Evolutionary conservation across 169 alveolate genomes (phyloP).

Genomic region (Babesia bovis): DNA sequence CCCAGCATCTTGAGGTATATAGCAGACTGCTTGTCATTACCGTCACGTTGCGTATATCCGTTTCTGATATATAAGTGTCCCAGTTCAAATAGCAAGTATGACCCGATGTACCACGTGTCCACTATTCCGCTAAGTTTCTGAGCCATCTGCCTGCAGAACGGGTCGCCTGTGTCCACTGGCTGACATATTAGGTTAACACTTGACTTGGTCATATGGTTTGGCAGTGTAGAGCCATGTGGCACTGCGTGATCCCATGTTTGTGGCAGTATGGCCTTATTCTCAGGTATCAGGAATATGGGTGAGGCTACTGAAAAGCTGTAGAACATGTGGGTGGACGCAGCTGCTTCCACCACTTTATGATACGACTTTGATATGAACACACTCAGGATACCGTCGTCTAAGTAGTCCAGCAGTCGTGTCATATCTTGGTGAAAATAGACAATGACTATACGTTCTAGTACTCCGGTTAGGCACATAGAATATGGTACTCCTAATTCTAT

Average conservation of each 20-base stretch:
- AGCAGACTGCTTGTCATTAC: constrained; percentile 17
- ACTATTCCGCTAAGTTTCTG: constrained; percentile 37
- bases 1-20: constrained; percentile 62
- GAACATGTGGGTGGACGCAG: constrained; percentile 69
- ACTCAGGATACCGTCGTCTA: constrained; percentile 82
- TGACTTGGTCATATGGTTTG: not conserved
- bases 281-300: constrained; percentile 69
- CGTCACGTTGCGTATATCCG: constrained; percentile 63
- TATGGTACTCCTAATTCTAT: constrained; percentile 44
- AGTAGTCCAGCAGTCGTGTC: constrained; percentile 73
- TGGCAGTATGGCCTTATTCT: constrained; percentile 69
- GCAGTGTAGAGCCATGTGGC: constrained; percentile 24
- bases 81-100: constrained; percentile 67
- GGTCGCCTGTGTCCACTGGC: constrained; percentile 1
- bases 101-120: constrained; percentile 65
- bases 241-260: not conserved
- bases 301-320: constrained; percentile 66
- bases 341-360: constrained; percentile 81
- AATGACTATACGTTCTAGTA: constrained; percentile 66
- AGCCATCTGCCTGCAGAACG: constrained; percentile 16
- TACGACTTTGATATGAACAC: constrained; percentile 80
- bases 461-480: constrained; percentile 70
- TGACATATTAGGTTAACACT: not conserved
- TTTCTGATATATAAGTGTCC: constrained; percentile 70
- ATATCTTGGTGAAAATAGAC: constrained; percentile 80